These are phyloP conservation scores for Penicillium taxi DNA, from an alignment of 495 filamentous ascomycete species.

Conservation along the genomic window DNA sequence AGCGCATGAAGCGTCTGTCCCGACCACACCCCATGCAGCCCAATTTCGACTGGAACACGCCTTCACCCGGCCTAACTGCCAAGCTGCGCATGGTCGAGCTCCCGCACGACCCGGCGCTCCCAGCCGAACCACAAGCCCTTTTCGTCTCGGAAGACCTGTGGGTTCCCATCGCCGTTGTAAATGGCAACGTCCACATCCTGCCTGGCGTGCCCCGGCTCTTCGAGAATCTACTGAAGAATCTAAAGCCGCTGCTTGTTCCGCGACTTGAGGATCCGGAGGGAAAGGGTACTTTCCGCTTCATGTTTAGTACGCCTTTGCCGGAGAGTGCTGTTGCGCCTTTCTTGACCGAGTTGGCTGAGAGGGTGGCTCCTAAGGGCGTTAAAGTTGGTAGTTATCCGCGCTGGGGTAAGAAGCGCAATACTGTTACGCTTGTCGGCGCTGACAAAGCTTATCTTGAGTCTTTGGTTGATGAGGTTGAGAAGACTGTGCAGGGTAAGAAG, in stretches of 20 bases:
- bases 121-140: slow-evolving; percentile 56
- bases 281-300: slow-evolving; percentile 64
- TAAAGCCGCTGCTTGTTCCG: slow-evolving; percentile 61
- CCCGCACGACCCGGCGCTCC: slow-evolving; percentile 58
- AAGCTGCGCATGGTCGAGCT: slow-evolving; percentile 85
- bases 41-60: slow-evolving; percentile 77
- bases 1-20: slow-evolving; percentile 74
- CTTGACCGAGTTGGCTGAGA: slow-evolving; percentile 66
- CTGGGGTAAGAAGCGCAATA: slow-evolving; percentile 83
- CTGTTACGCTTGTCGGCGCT: slow-evolving; percentile 80
- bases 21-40: slow-evolving; percentile 61
- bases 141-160: slow-evolving; percentile 77
- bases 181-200: slow-evolving; percentile 88
- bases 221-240: slow-evolving; percentile 61
- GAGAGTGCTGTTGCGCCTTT: slow-evolving; percentile 81
- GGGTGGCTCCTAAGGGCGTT: slow-evolving; percentile 62
- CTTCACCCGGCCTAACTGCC: slow-evolving; percentile 67
- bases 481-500: slow-evolving; percentile 48
- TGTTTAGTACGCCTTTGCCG: slow-evolving; percentile 77
- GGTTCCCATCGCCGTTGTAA: slow-evolving; percentile 83
- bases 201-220: slow-evolving; percentile 87
- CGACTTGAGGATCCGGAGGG: slow-evolving; percentile 70
- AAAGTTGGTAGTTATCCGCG: slow-evolving; percentile 97
- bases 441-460: slow-evolving; percentile 56
- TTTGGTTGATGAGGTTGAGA: slow-evolving; percentile 53